These are phyloP conservation scores for Trypanosoma caninum DNA, from an alignment of 208 protist species.

Conservation along the genomic window DNA sequence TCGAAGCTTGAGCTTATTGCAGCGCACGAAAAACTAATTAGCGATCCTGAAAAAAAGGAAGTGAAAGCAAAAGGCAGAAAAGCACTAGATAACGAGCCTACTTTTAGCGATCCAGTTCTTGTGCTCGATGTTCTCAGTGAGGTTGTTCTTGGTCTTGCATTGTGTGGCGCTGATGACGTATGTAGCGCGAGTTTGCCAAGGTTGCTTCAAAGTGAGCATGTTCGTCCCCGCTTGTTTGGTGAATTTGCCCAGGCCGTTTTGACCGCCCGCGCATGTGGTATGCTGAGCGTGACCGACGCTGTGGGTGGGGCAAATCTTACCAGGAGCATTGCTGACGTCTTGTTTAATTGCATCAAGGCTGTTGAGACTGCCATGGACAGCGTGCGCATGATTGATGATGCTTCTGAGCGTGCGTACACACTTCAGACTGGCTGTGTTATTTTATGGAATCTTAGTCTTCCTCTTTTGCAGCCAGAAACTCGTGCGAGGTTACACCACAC, in stretches of 20 bases:
- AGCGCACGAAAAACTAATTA: conserved; percentile 22
- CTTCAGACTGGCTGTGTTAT: conserved; percentile 56
- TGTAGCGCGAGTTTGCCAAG: conserved; percentile 19
- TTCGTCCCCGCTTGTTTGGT: conserved; percentile 46
- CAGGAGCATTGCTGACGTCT: conserved; percentile 21
- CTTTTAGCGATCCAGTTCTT: conserved; percentile 34
- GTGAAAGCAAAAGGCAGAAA: conserved; percentile 16
- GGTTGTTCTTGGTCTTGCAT: conserved; percentile 57
- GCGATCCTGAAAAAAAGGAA: conserved; percentile 31
- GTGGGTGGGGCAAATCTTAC: conserved; percentile 53
- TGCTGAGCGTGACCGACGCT: conserved; percentile 23
- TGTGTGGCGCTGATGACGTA: conserved; percentile 38
- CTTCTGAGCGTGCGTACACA: conserved; percentile 60
- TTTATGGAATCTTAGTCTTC: conserved; percentile 70
- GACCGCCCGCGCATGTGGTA: conserved; percentile 18
- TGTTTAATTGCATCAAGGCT: conserved; percentile 34
- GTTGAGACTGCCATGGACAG: conserved; percentile 60
- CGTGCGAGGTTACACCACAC: conserved; percentile 34
- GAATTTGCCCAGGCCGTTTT: conserved; percentile 36
- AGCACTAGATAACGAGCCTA: conserved; percentile 8
- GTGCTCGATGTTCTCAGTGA: conserved; percentile 71
- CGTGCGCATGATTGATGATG: conserved; percentile 57
- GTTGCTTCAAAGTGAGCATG: conserved; percentile 24
- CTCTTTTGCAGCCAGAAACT: conserved; percentile 39
- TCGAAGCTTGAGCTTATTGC: conserved; percentile 14